Evolutionary conservation across 225 moss, liverwort and hornwort species (phyloP), one percentile per base, ranked within the genome.

Genomic region (Pleurozium schreberi): DNA sequence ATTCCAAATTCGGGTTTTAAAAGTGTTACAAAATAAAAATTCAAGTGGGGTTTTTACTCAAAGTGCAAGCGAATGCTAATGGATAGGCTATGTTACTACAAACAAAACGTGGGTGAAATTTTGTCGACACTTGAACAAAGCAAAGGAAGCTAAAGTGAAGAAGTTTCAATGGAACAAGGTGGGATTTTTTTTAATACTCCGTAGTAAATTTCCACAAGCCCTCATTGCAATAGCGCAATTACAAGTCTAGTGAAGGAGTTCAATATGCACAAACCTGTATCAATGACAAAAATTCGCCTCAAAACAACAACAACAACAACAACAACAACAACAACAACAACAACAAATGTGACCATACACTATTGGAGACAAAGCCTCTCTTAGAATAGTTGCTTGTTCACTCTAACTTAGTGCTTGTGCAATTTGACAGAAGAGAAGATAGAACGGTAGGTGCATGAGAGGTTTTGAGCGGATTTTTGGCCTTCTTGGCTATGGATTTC

Each of bases 1-100:
- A 75, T 34, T 50, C 8, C 14, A 52, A 53, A 36, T 76, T 36
- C 36, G 22, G 22, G 7, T 36, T 36, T 53, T 9, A 36, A 53
- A 34, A 9, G 12, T 55, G 14, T 9, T n/a, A n/a, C n/a, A 1
- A 53, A 36, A 53, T 9, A 36, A 53, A n/a, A n/a, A n/a, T n/a
- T n/a, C n/a, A 0, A 33, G 1, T 4, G 1, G 8, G 7, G 20
- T 0, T 33, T 30, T 33, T 11, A 49, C 6, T 49, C 15, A 18
- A 67, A 38, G 21, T 67, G 20, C 6, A 10, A 38, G 8, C 8
- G 2, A 73, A 73, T 30, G 30, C 47, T 10, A 30, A 1, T 0
- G 1, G 25, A 33, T 47, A 30, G 18, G 31, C 18, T 31, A 18
- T 11, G 31, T 33, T 2, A 4, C 33, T 33, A 5, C 33, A 20